phyloP scores from a whole-genome alignment of 2,329 filamentous ascomycete species.

The Fusarium humuli region DNA sequence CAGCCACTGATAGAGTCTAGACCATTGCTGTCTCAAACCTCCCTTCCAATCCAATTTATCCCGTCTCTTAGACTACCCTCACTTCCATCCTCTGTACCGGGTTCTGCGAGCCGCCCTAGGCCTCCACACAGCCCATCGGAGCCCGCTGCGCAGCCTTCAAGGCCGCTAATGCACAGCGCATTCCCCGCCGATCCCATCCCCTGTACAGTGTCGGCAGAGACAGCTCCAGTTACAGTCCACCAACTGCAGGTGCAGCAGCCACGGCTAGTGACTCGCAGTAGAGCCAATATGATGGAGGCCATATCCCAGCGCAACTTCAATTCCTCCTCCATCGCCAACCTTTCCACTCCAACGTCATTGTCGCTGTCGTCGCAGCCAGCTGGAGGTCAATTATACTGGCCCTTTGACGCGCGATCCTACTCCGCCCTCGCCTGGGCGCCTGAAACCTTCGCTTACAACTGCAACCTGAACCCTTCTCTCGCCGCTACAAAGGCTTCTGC shows the following conservation, averaged over 20 bases:
- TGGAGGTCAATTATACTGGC: conserved; percentile 30
- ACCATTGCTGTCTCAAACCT: conserved; percentile 16
- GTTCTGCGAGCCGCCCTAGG: conserved; percentile 22
- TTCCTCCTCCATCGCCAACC: conserved; percentile 44
- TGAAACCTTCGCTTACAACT: conserved; percentile 30
- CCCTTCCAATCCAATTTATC: conserved; percentile 7
- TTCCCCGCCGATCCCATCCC: conserved; percentile 34
- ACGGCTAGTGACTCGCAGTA: conserved; percentile 15
- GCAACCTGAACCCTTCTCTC: conserved; percentile 12
- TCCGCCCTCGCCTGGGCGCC: conserved; percentile 39
- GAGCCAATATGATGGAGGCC: conserved; percentile 41
- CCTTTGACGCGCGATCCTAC: conserved; percentile 33
- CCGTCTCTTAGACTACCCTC: not conserved
- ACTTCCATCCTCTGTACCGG: conserved; percentile 1
- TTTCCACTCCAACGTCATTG: conserved; percentile 27
- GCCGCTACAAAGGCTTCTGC: conserved; percentile 30
- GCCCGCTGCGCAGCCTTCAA: conserved; percentile 1
- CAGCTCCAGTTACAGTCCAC: not conserved
- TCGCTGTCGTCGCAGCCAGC: conserved; percentile 20
- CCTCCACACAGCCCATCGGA: conserved; percentile 27
- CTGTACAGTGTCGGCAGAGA: conserved; percentile 36
- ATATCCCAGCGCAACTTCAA: conserved; percentile 44
- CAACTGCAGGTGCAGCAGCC: conserved; percentile 10
- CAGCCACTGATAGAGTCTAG: conserved; percentile 38
- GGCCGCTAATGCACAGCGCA: conserved; percentile 44